Conservation (phyloP, 345 rosid genomes). For the Conringia planisiliqua region DNA sequence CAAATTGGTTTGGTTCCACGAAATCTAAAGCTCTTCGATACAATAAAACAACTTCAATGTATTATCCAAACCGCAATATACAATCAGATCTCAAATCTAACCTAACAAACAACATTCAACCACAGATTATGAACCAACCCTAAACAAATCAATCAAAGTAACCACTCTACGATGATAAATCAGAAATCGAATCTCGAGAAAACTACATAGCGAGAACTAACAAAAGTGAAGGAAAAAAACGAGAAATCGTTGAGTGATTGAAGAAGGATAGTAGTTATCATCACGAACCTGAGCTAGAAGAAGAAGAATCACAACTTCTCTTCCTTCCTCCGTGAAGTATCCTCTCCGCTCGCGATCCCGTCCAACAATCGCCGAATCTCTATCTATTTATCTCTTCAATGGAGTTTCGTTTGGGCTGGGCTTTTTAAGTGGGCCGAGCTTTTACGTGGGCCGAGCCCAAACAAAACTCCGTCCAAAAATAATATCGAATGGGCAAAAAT, state of each 20-base stretch:
- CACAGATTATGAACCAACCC: background rate
- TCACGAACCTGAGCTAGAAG: conserved; percentile 24
- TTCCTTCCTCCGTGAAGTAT: background rate
- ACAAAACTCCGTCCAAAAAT: no score
- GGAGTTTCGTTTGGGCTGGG: background rate
- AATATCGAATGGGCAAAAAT: no score
- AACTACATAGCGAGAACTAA: background rate
- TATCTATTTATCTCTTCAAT: background rate
- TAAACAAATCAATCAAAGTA: background rate
- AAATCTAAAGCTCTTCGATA: background rate
- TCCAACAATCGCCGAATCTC: background rate
- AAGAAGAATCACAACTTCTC: background rate
- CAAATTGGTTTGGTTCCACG: background rate
- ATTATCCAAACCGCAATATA: background rate
- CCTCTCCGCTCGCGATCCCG: background rate
- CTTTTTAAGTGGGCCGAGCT: background rate
- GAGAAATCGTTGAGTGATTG: background rate
- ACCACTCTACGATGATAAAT: background rate
- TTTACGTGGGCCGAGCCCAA: background rate
- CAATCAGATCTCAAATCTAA: conserved; percentile 16
- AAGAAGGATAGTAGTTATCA: background rate
- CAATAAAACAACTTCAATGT: background rate
- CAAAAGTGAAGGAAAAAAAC: background rate
- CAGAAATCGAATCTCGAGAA: background rate
- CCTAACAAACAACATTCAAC: background rate